Percentiles rank a stretch among this genome's conserved stretches.
phyloP scores from a whole-genome alignment of 306 rosid species.

The Dryas alaskensis region DNA sequence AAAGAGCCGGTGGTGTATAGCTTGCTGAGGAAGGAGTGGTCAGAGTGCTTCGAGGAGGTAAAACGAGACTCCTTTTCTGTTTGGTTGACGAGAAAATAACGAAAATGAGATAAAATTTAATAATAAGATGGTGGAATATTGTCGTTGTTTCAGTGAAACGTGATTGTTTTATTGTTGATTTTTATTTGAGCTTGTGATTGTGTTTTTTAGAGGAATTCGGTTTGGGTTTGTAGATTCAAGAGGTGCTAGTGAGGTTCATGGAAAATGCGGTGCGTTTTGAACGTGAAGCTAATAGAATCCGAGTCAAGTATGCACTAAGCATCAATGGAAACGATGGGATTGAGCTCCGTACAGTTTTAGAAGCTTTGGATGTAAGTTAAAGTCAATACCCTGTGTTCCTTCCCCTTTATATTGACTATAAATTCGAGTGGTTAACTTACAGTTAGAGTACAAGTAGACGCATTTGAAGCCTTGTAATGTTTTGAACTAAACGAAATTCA shows the following conservation, averaged over 20 bases:
- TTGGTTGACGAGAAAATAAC: not conserved
- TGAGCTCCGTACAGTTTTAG: conserved; percentile 61
- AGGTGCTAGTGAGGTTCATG: conserved; percentile 66
- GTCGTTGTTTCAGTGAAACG: not conserved
- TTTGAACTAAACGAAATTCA: not conserved
- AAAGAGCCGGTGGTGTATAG: conserved; percentile 78
- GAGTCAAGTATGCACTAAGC: conserved; percentile 49
- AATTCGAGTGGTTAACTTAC: not conserved
- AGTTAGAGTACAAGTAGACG: not conserved
- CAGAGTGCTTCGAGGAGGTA: conserved; percentile 86
- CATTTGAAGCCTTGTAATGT: not conserved
- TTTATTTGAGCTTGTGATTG: conserved; percentile 67
- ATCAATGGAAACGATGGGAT: conserved; percentile 40
- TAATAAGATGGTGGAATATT: not conserved
- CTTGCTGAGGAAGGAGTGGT: conserved; percentile 76
- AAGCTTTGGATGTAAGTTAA: conserved; percentile 81
- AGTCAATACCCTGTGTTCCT: conserved; percentile 17
- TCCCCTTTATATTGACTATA: not conserved
- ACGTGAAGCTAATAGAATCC: conserved; percentile 45
- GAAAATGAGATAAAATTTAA: not conserved
- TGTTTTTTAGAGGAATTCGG: conserved; percentile 73
- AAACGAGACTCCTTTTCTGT: conserved; percentile 1
- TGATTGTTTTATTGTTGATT: conserved; percentile 34
- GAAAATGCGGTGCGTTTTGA: conserved; percentile 77
- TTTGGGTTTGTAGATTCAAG: conserved; percentile 98